Base-by-base conservation (phyloP, 805 yeast genomes). In the Saccharomycopsis selenospora region DNA sequence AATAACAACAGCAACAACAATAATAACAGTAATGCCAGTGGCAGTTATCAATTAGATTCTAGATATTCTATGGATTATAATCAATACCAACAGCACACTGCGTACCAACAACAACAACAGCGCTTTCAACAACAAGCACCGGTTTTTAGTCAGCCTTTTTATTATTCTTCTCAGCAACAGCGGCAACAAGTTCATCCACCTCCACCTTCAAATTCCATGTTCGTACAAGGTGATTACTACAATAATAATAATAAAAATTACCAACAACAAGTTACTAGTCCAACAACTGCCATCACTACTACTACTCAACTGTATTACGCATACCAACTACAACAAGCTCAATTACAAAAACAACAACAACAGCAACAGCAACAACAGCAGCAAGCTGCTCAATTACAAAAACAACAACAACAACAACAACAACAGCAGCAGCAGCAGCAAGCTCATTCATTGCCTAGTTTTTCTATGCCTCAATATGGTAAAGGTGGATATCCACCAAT, bases 221-320 rank as follows among this genome's bases (percentile, higher is more conserved):
- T 56, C 23, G 61, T 55, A 29, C 18, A n/a, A n/a, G n/a, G n/a
- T n/a, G n/a, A n/a, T n/a, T n/a, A n/a, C 46, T 11, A 62, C 57
- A 18, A 53, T 60, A 36, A 56, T 59, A 1, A 55, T 54, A 26
- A 56, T 60, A 30, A 55, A 61, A 52, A 50, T 59, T 3, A 51
- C 62, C 10, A 57, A 59, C 7, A 54, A 22, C 59, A 59, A 41
- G n/a, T n/a, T n/a, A n/a, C n/a, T n/a, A n/a, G 11, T 56, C 29
- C 53, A 56, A 24, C 56, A 49, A 17, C 46, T 51, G n/a, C 43
- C 48, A 26, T 33, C 20, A 23, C 13, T 29, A 25, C 27, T 29
- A 13, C 44, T 40, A 36, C 25, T 30, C 22, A 29, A 26, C 36
- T 22, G 42, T 28, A 11, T 26, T 3, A 11, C 41, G 5, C n/a